phyloP scores from a whole-genome alignment of 345 rosid species.

The Acer saccharum region DNA sequence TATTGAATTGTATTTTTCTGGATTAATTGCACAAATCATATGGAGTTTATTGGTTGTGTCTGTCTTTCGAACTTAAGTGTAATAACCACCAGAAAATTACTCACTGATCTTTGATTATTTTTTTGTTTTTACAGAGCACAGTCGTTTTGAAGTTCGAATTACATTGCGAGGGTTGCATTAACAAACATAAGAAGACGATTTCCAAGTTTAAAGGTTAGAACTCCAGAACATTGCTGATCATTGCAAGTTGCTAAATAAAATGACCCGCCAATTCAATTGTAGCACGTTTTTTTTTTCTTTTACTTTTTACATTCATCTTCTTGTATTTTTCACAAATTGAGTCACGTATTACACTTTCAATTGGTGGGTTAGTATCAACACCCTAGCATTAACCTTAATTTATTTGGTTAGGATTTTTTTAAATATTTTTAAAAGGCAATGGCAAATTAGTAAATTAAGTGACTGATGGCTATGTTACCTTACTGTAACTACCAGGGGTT shows the following conservation, averaged over 20 bases:
- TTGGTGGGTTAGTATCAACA: no score
- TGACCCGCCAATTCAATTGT: no score
- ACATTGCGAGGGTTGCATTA: slow-evolving; percentile 82
- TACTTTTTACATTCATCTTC: no score
- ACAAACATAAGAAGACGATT: slow-evolving; percentile 53
- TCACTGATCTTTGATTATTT: neutral
- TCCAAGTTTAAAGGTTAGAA: slow-evolving; percentile 45
- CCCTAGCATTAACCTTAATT: neutral
- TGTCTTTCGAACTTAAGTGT: neutral
- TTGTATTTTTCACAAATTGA: no score
- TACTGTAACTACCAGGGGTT: slow-evolving; percentile 33
- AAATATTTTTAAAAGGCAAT: neutral
- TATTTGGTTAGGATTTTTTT: neutral
- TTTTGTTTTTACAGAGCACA: slow-evolving; percentile 42
- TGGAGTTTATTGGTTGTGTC: no score
- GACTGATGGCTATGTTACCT: slow-evolving; percentile 12
- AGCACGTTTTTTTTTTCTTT: no score
- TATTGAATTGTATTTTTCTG: no score
- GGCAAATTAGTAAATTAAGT: slow-evolving; percentile 1
- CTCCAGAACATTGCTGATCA: no score
- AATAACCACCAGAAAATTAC: neutral
- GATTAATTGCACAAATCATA: no score
- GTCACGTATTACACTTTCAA: no score
- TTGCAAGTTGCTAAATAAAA: neutral
- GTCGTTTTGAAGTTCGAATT: slow-evolving; percentile 57